Conservation (phyloP, 1,284 basidiomycete species). For the Heterobasidion irregulare region DNA sequence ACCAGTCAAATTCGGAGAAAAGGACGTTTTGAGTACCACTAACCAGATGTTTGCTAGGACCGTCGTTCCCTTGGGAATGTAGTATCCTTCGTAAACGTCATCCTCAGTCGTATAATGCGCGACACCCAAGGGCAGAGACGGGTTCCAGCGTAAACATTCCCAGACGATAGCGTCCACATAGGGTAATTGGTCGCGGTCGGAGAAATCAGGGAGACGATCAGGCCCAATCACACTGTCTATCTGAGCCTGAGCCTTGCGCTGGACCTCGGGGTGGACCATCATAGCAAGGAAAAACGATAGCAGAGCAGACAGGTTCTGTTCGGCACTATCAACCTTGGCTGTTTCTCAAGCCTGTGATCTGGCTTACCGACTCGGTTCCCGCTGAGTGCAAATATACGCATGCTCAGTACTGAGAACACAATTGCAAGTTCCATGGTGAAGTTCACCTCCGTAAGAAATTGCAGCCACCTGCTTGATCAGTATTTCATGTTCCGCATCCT, state of each 20-base stretch:
- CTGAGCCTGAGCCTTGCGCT: slow-evolving; percentile 29
- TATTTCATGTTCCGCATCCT: neutral
- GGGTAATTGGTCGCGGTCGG: slow-evolving; percentile 25
- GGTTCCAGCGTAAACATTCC: slow-evolving; percentile 31
- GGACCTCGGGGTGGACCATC: slow-evolving; percentile 26
- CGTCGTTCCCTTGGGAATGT: slow-evolving; percentile 23
- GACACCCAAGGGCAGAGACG: slow-evolving; percentile 13
- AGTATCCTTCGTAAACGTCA: slow-evolving; percentile 27
- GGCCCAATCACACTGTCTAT: slow-evolving; percentile 27
- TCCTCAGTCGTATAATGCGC: neutral
- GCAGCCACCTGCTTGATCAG: neutral
- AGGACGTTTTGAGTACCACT: neutral
- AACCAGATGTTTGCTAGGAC: slow-evolving; percentile 17
- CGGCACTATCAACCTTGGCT: slow-evolving; percentile 7
- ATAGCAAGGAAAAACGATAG: slow-evolving; percentile 27
- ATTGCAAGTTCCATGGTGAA: neutral
- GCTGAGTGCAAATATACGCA: neutral
- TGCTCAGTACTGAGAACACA: neutral
- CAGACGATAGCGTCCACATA: slow-evolving; percentile 30
- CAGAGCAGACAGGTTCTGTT: slow-evolving; percentile 20
- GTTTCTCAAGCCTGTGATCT: neutral
- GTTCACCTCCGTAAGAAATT: neutral
- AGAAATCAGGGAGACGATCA: slow-evolving; percentile 26
- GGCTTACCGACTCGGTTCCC: neutral
- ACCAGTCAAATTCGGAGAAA: neutral